Percentiles rank a stretch among this genome's conserved stretches.
Conservation (phyloP, 2,329 filamentous ascomycete genomes). For the Verticillium albo-atrum region DNA sequence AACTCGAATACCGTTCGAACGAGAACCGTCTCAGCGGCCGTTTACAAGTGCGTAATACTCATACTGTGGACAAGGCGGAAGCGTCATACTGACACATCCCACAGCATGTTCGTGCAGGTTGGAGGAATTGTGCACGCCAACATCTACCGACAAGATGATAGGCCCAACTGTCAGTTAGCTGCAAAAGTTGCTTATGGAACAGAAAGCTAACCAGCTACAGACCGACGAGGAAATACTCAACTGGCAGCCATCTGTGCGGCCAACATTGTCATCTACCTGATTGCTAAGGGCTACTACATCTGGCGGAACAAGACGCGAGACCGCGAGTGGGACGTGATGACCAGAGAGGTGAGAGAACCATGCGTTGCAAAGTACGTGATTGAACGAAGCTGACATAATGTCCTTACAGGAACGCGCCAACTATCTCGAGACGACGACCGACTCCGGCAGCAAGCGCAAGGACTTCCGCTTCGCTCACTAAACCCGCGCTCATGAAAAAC, state of each 20-base stretch:
- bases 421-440: slow-evolving; percentile 30
- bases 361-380: slow-evolving; percentile 19
- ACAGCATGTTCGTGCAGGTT: not conserved
- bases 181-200: too few relatives aligned
- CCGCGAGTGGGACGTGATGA: slow-evolving; percentile 42
- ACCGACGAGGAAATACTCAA: slow-evolving; percentile 41
- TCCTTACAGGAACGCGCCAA: slow-evolving; percentile 16
- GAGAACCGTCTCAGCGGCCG: slow-evolving; percentile 55
- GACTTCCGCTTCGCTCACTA: slow-evolving; percentile 35
- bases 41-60: slow-evolving; percentile 43
- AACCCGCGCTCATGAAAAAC: not conserved
- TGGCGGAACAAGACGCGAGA: slow-evolving; percentile 40
- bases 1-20: slow-evolving; percentile 60
- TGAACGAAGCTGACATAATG: not conserved
- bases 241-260: slow-evolving; percentile 42
- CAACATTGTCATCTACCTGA: slow-evolving; percentile 44
- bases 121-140: slow-evolving; percentile 25
- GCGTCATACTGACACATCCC: too few relatives aligned
- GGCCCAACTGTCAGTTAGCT: slow-evolving; percentile 14
- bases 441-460: slow-evolving; percentile 39
- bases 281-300: slow-evolving; percentile 48
- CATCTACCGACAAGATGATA: slow-evolving; percentile 37
- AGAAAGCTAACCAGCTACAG: not conserved
- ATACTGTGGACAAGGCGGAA: too few relatives aligned
- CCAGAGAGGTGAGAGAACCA: slow-evolving; percentile 26